These are phyloP conservation scores for Viridothelium virens DNA, from an alignment of 495 filamentous ascomycete species.

Conservation along the genomic window DNA sequence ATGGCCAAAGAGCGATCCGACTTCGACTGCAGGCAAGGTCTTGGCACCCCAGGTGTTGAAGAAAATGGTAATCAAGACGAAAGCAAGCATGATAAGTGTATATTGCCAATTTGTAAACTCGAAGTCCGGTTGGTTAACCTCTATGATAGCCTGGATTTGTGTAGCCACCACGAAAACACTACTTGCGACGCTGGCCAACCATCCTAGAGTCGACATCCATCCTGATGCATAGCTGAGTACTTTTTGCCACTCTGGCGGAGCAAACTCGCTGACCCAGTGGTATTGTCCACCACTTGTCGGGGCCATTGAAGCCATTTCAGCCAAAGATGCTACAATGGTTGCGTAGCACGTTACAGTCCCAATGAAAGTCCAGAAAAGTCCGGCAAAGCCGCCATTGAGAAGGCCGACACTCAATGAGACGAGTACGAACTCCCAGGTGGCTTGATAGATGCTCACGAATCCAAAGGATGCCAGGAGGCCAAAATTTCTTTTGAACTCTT, in stretches of 20 bases:
- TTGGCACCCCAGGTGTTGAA: constrained; percentile 41
- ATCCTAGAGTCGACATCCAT: constrained; percentile 45
- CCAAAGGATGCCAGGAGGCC: constrained; percentile 26
- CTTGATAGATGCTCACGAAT: constrained; percentile 32
- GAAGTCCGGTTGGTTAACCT: constrained; percentile 27
- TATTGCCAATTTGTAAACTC: constrained; percentile 33
- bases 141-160: constrained; percentile 33
- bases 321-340: constrained; percentile 46
- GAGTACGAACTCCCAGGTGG: constrained; percentile 32
- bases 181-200: constrained; percentile 30
- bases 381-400: constrained; percentile 49
- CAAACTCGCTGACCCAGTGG: constrained; percentile 45
- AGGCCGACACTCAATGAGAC: constrained; percentile 41
- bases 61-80: constrained; percentile 30
- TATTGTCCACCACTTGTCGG: constrained; percentile 45
- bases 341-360: constrained; percentile 41
- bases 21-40: constrained; percentile 37
- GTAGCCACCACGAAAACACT: constrained; percentile 39
- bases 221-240: constrained; percentile 43
- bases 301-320: constrained; percentile 52
- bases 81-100: constrained; percentile 36
- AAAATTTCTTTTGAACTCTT: constrained; percentile 34
- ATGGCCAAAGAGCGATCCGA: constrained; percentile 37
- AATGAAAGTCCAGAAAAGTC: constrained; percentile 51
- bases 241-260: constrained; percentile 39